A percentile compares a stretch with the other conserved stretches of the same genome.
Evolutionary conservation across 768 basidiomycete genomes (phyloP).

Genomic region (Amanita phalloides): DNA sequence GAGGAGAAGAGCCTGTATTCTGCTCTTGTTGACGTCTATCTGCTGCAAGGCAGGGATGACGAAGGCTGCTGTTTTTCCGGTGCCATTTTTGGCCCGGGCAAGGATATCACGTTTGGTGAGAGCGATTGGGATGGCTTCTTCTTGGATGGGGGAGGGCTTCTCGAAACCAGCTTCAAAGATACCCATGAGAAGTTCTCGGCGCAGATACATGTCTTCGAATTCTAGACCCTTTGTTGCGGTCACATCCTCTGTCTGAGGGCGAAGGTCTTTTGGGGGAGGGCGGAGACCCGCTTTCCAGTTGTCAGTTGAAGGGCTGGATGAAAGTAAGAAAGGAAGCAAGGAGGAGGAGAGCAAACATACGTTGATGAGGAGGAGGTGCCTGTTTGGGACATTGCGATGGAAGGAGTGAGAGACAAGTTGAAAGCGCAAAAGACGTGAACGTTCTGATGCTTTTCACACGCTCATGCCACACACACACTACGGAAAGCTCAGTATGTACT

Average conservation of each 20-base stretch:
- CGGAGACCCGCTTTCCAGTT: slow-evolving; percentile 75
- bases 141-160: slow-evolving; percentile 95
- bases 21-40: slow-evolving; percentile 69
- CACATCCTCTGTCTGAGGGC: slow-evolving; percentile 97
- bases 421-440: not conserved
- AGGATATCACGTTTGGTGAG: slow-evolving; percentile 90
- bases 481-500: slow-evolving; percentile 53
- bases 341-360: slow-evolving; percentile 9
- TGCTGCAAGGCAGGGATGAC: slow-evolving; percentile 95
- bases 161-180: slow-evolving; percentile 99
- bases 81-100: slow-evolving; percentile 93
- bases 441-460: slow-evolving; percentile 4
- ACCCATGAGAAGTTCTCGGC: slow-evolving; percentile 96
- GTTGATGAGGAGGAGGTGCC: slow-evolving; percentile 21
- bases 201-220: slow-evolving; percentile 90
- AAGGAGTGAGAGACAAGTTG: slow-evolving; percentile 3
- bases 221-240: slow-evolving; percentile 88
- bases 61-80: slow-evolving; percentile 98
- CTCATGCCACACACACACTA: slow-evolving; percentile 15
- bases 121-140: slow-evolving; percentile 95
- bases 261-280: slow-evolving; percentile 80
- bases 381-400: slow-evolving; percentile 18
- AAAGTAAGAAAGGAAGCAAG: not conserved
- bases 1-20: slow-evolving; percentile 94
- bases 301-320: slow-evolving; percentile 21